These are phyloP conservation scores for Stagonosporopsis vannaccii DNA, from an alignment of 2,329 filamentous ascomycete genomes.

Conservation along the genomic window DNA sequence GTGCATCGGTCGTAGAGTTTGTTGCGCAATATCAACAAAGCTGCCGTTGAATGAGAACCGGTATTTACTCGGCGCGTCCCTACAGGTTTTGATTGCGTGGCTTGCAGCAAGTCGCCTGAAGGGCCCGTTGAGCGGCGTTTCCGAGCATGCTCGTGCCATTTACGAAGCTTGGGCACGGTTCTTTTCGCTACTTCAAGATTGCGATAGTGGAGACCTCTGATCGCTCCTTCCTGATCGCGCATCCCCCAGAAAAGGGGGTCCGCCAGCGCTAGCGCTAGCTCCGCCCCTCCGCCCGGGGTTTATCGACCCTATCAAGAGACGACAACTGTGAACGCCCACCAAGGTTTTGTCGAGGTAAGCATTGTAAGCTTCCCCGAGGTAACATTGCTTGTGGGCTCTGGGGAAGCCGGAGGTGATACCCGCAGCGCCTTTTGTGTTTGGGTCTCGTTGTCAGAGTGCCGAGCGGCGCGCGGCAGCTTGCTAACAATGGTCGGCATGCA, in stretches of 20 bases:
- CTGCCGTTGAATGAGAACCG: not conserved
- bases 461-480: not conserved
- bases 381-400: not conserved
- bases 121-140: slow-evolving; percentile 5
- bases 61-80: not conserved
- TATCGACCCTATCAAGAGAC: slow-evolving; percentile 8
- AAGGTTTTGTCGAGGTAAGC: not conserved
- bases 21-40: not conserved
- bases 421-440: not conserved
- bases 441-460: not conserved
- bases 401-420: not conserved
- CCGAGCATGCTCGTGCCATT: not conserved
- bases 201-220: not conserved
- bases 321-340: not conserved
- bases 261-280: slow-evolving; percentile 10
- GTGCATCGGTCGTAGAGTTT: not conserved
- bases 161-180: slow-evolving; percentile 1
- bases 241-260: slow-evolving; percentile 7
- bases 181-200: not conserved
- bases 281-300: slow-evolving; percentile 2
- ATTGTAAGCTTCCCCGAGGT: not conserved
- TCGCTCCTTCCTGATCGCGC: not conserved
- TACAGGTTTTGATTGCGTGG: slow-evolving; percentile 1
- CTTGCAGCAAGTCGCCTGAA: not conserved
- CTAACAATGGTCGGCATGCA: slow-evolving; percentile 5